Evolutionary conservation across 1,139 yeast species (phyloP).

Genomic region (Yamadazyma trypodendri): DNA sequence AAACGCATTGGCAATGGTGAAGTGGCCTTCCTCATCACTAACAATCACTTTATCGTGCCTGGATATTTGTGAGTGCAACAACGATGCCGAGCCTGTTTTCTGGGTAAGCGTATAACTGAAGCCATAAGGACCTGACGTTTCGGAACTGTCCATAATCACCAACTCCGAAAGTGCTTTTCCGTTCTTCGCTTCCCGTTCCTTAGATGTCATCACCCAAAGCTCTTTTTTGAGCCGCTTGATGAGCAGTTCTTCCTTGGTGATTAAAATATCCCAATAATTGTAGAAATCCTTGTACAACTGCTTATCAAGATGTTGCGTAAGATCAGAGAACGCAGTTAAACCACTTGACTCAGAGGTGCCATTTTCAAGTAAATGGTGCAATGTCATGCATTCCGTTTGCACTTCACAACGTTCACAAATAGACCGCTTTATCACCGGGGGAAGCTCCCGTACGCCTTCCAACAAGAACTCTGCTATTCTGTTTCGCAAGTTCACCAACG

Average conservation of each 20-base stretch:
- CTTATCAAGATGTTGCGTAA: slow-evolving; percentile 50
- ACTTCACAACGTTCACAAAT: slow-evolving; percentile 70
- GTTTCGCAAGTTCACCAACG: slow-evolving; percentile 69
- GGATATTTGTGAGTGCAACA: slow-evolving; percentile 44
- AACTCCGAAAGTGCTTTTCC: slow-evolving; percentile 62
- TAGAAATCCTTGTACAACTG: slow-evolving; percentile 52
- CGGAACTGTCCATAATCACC: slow-evolving; percentile 31
- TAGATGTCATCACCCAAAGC: slow-evolving; percentile 65
- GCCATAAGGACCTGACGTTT: slow-evolving; percentile 16
- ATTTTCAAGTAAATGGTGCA: slow-evolving; percentile 58
- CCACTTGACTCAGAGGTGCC: slow-evolving; percentile 55
- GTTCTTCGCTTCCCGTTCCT: slow-evolving; percentile 55
- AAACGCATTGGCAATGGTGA: slow-evolving; percentile 66
- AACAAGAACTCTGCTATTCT: slow-evolving; percentile 59
- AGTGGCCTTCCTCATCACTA: slow-evolving; percentile 81
- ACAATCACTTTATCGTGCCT: slow-evolving; percentile 60
- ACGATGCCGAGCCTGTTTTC: slow-evolving; percentile 13
- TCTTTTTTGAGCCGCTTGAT: slow-evolving; percentile 55
- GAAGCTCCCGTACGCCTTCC: slow-evolving; percentile 52
- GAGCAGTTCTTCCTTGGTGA: slow-evolving; percentile 74
- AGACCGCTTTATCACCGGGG: slow-evolving; percentile 55
- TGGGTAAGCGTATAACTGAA: slow-evolving; percentile 49
- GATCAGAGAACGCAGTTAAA: slow-evolving; percentile 42
- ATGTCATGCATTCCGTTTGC: slow-evolving; percentile 64
- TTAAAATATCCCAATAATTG: slow-evolving; percentile 67